Conservation (phyloP, 2,329 filamentous ascomycete genomes). For the Ophiocordyceps australis region DNA sequence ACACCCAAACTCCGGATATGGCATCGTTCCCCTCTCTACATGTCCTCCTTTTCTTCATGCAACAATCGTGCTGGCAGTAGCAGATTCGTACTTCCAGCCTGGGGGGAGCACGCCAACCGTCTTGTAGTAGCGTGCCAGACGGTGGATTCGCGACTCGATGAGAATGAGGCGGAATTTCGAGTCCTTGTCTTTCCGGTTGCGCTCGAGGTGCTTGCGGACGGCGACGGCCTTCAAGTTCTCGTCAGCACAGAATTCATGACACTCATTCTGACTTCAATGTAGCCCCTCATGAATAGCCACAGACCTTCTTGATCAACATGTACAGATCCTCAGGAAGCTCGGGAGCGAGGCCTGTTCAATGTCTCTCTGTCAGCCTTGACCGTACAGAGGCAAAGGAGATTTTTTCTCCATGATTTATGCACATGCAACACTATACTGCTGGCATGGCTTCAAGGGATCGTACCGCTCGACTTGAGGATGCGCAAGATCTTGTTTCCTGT, state of each 20-base stretch:
- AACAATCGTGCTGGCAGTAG: conserved; percentile 87
- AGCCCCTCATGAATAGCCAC: too few relatives aligned
- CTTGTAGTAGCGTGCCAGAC: conserved; percentile 99
- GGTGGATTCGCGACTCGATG: conserved; percentile 99
- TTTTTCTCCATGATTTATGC: conserved; percentile 7
- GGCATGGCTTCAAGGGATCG: conserved; percentile 24
- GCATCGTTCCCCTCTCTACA: too few relatives aligned
- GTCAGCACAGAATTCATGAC: conserved; percentile 1
- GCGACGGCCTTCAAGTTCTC: conserved; percentile 56
- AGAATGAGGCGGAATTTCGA: conserved; percentile 99
- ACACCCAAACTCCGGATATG: too few relatives aligned
- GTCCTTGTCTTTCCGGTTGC: conserved; percentile 99
- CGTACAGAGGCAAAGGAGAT: conserved; percentile 55
- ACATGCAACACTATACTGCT: conserved; percentile 9
- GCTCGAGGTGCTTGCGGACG: conserved; percentile 99
- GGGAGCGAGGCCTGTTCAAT: conserved; percentile 84
- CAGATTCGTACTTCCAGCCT: conserved; percentile 98
- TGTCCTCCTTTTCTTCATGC: conserved; percentile 50
- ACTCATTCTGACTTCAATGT: neutral
- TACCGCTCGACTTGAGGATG: conserved; percentile 97
- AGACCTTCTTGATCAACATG: conserved; percentile 99
- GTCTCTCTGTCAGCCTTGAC: conserved; percentile 91
- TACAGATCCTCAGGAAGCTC: conserved; percentile 99
- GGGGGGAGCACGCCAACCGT: conserved; percentile 70
- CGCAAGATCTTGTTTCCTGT: conserved; percentile 98